A percentile compares a stretch with the other conserved stretches of the same genome.
Conservation (phyloP, 1,139 yeast genomes). For the Suhomyces ambrosiae region DNA sequence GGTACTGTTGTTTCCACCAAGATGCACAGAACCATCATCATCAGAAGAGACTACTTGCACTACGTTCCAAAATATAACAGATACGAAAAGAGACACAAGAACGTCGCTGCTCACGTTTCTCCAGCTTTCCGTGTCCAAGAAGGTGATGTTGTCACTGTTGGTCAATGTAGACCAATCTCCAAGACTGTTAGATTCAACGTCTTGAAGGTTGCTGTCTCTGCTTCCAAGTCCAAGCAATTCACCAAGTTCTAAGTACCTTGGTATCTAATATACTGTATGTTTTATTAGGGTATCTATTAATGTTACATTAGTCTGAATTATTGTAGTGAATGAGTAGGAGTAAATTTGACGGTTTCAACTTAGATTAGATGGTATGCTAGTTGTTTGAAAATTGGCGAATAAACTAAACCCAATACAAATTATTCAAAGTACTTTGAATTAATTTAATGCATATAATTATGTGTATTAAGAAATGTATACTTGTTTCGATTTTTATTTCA, state of each 20-base stretch:
- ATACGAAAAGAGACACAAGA: conserved; percentile 99
- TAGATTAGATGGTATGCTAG: too few species aligned
- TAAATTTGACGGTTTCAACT: too few species aligned
- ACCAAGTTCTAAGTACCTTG: conserved; percentile 75
- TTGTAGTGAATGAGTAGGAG: too few species aligned
- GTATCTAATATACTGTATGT: conserved; percentile 12
- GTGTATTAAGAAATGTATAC: too few species aligned
- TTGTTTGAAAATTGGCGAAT: background rate
- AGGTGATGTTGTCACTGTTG: conserved; percentile 99
- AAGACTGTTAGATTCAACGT: conserved; percentile 99
- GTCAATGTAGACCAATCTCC: conserved; percentile 99
- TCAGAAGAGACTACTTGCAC: conserved; percentile 99
- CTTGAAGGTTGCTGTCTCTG: conserved; percentile 89
- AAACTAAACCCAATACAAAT: too few species aligned
- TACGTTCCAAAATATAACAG: conserved; percentile 99
- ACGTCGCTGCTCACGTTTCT: conserved; percentile 98
- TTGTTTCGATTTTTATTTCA: too few species aligned
- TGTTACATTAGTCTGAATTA: conserved; percentile 26
- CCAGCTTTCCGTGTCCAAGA: conserved; percentile 99
- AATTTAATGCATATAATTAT: too few species aligned
- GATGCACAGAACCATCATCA: conserved; percentile 99
- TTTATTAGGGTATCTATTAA: conserved; percentile 20
- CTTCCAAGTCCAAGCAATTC: conserved; percentile 92
- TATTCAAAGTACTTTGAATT: too few species aligned
- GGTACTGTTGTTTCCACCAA: conserved; percentile 99